Base-by-base conservation (phyloP, 2,329 filamentous ascomycete species). In the Alternaria incomplexa region DNA sequence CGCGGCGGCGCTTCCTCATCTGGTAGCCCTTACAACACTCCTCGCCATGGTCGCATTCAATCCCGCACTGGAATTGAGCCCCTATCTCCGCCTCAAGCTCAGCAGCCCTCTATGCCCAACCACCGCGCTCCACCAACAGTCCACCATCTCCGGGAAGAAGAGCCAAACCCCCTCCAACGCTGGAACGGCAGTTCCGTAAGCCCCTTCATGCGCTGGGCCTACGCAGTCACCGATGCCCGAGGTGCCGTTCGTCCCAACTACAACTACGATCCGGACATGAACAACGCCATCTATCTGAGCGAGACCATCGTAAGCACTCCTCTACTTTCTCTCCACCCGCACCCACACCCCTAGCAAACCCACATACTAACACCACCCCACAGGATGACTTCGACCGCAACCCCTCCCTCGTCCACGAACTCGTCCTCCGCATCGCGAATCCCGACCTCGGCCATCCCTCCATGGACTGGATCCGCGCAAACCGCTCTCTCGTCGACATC, bases 311-410 rank as follows among this genome's bases (percentile, higher is more conserved):
- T 51, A n/a, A 20, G 47, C 12, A 3, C 2, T 1, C n/a, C 4
- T 15, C 11, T 6, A 51, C 11, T 7, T 22, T 12, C 17, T 11
- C 26, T 51, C 20, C 26, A 51, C 17, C n/a, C 17, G 3, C 28
- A 30, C 17, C 9, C 4, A 12, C 28, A 30, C 17, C 13, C 1
- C 46, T 32, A 25, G 40, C 43, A 44, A 15, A 25, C 3, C 8
- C 36, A 5, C 1, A 40, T 62, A 22, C 20, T 57, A 20, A 23
- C 9, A 40, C 46, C 17, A 28, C 25, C 11, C 6, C 11, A 40
- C 30, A 59, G 61, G 56, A 63, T 8, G 61, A 45, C 15, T 63
- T 56, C 25, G 61, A 63, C 46, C n/a, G 20, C 25, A 46, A 63
- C 13, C 44, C 56, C 1, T 32, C 50, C 26, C 50, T 63, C 4